Evolutionary conservation across 2,329 filamentous ascomycete genomes (phyloP).

Genomic region (Fusarium fracticaudum): DNA sequence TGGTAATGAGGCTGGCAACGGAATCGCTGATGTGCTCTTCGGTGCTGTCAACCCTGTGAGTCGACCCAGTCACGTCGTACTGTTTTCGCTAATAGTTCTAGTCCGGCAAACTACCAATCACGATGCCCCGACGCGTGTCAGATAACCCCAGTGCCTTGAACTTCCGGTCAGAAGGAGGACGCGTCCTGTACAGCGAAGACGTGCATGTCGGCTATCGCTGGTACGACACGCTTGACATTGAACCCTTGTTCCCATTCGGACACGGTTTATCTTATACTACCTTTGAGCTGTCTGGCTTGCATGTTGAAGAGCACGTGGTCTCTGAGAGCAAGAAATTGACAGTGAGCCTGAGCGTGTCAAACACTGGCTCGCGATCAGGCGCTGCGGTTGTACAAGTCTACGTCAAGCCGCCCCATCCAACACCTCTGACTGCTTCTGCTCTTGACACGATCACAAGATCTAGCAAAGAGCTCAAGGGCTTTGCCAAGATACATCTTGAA

Average conservation of each 20-base stretch:
- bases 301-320: rapidly evolving
- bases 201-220: constrained; percentile 11
- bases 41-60: neutral
- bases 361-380: neutral
- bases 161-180: neutral
- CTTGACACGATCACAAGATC: neutral
- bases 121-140: neutral
- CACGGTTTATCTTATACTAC: neutral
- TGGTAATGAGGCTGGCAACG: neutral
- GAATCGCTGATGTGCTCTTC: neutral
- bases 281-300: neutral
- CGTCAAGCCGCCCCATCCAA: neutral
- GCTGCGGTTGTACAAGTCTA: neutral
- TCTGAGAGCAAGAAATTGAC: neutral
- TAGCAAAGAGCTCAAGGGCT: neutral
- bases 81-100: no score
- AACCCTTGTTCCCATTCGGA: neutral
- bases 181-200: neutral
- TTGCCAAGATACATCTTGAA: neutral
- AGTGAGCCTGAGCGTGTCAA: neutral
- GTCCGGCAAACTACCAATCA: neutral
- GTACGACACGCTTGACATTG: neutral
- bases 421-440: neutral
- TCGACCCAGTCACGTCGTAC: neutral
- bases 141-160: neutral